Percentiles rank a stretch among this genome's conserved stretches.
Conservation (phyloP, 495 filamentous ascomycete genomes). For the Penicillium waksmanii region DNA sequence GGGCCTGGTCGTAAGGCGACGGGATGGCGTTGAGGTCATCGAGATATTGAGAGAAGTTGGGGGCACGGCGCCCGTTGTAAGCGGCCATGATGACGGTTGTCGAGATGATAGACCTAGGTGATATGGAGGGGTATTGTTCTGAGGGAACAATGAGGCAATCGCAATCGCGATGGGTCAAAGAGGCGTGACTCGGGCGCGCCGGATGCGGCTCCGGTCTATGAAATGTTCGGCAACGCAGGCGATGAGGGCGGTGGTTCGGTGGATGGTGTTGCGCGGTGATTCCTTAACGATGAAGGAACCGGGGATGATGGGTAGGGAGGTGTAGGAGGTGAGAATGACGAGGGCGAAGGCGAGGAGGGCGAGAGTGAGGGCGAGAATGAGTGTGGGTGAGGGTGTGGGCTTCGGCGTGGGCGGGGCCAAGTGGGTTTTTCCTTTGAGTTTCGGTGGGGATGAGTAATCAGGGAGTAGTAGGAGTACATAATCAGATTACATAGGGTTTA, state of each 20-base stretch:
- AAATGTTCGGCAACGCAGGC: conserved; percentile 7
- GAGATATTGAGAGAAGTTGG: conserved; percentile 87
- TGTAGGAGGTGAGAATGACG: no score
- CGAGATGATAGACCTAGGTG: not conserved
- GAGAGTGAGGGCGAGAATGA: not conserved
- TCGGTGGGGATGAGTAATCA: conserved; percentile 25
- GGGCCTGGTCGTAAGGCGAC: conserved; percentile 65
- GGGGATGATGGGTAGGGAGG: not conserved
- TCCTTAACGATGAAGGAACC: not conserved
- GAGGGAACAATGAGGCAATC: conserved; percentile 7
- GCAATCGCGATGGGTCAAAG: not conserved
- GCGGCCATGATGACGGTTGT: conserved; percentile 57
- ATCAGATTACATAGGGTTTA: no score
- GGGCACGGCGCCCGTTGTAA: conserved; percentile 70
- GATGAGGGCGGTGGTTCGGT: not conserved
- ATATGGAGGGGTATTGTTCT: not conserved
- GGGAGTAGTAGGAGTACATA: no score
- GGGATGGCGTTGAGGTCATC: conserved; percentile 82
- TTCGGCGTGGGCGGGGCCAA: conserved; percentile 10
- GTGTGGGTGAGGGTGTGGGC: no score
- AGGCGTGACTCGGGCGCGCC: conserved; percentile 25
- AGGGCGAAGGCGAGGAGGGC: not conserved
- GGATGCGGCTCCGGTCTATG: conserved; percentile 25
- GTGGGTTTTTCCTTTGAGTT: conserved; percentile 25
- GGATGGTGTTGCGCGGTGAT: not conserved